Base-by-base conservation (phyloP, 2,329 filamentous ascomycete species). In the Ophiocordyceps camponoti-rufipedis region DNA sequence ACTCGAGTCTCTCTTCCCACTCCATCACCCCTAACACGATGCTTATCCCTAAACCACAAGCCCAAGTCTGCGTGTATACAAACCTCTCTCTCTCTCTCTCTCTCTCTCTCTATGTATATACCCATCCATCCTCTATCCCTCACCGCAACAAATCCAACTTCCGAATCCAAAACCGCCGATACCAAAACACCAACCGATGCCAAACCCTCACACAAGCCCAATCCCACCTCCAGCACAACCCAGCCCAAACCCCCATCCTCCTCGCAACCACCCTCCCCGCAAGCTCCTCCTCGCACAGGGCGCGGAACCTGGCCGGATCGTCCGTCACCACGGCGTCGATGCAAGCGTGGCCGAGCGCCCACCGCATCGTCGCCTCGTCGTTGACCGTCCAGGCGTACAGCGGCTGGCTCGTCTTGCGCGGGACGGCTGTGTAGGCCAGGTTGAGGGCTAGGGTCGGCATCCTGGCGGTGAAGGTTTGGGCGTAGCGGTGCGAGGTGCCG, bases 371-470 rank as follows among this genome's bases (percentile, higher is more conserved):
- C 44, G 70, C 68, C 50, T 75, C 72, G 13, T 82, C 73, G 58
- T 96, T 94, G 44, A 94, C 83, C 0, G 88, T 95, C 89, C 89
- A 96, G 0, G 78, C 73, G 54, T 82, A 80, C 5, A 95, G 4
- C 73, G 35, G 43, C 11, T 71, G 19, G 82, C 71, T 48, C 71
- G 51, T 23, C 49, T 46, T 19, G 48, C 47, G 11, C 51, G 70
- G 28, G 44, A 94, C 70, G 18, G 76, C 64, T 47, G 71, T 69
- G 49, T 83, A 78, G 42, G 83, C 64, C 59, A 94, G 73, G 66
- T 88, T 94, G 69, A 93, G 88, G 47, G 77, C 76, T 32, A 89
- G 67, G 52, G 78, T 72, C 2, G 82, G 77, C 2, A 82, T 77
- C 28, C 72, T 60, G 45, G 52, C 49, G 41, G 91, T 70, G 58